Conservation (phyloP, 306 rosid species). For the Rosa chinensis region DNA sequence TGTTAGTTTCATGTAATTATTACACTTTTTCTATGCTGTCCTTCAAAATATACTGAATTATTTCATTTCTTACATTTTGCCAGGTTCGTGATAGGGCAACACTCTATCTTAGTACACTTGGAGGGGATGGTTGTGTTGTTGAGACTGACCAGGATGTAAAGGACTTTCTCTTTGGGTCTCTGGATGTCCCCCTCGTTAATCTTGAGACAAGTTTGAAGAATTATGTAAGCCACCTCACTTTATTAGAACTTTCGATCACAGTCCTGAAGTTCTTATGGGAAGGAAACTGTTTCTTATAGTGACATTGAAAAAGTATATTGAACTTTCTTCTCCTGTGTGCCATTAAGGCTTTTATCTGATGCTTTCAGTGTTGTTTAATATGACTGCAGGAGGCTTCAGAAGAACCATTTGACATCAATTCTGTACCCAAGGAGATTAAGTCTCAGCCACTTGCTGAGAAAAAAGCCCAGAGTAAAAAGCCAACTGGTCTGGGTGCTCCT, state of each 20-base stretch:
- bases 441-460: conserved; percentile 90
- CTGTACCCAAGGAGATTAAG: conserved; percentile 85
- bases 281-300: background rate
- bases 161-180: conserved; percentile 81
- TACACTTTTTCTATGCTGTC: background rate
- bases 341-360: conserved; percentile 28
- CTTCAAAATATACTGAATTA: background rate
- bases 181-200: conserved; percentile 85
- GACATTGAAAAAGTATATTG: background rate
- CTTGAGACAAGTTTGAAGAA: conserved; percentile 86
- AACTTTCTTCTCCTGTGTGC: background rate
- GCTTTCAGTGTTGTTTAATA: conserved; percentile 30
- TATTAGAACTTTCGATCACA: background rate
- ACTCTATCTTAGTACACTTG: conserved; percentile 79
- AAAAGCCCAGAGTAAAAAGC: conserved; percentile 90
- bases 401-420: conserved; percentile 77
- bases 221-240: conserved; percentile 49
- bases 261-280: background rate
- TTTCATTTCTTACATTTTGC: conserved; percentile 16
- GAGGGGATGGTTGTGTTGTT: conserved; percentile 67
- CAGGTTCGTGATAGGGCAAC: conserved; percentile 99
- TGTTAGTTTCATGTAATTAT: background rate
- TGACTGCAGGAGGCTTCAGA: conserved; percentile 82
- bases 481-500: conserved; percentile 82
- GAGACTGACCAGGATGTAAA: conserved; percentile 69